Evolutionary conservation across 805 yeast species (phyloP), one percentile per base, ranked within the genome.

Genomic region (Saturnispora sekii): DNA sequence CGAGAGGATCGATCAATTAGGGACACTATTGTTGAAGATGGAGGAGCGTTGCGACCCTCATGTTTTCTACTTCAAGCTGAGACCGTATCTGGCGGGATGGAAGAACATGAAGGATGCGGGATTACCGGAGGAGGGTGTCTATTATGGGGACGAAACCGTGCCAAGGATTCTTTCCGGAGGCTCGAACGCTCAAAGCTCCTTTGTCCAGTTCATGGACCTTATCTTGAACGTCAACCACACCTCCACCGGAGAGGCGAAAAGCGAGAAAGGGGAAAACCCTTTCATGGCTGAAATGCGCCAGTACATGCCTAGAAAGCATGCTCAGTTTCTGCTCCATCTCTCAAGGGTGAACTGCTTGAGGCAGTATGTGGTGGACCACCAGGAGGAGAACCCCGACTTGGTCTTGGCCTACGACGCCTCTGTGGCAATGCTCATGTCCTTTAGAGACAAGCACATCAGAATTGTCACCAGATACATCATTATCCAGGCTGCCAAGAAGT

Each of bases 41-140:
- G 88, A 84, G 57, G 95, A 89, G 53, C 83, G 83, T 83, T 86
- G 96, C 62, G 96, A 88, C 58, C 97, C 97, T 3, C 94, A 87
- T 59, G 80, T 84, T 4, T 89, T 90, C 60, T 89, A 85, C 63
- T 84, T 74, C 67, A 74, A 90, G 48, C 73, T 89, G 38, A 73
- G 97, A 57, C 97, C 97, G 1, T 89, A 75, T 55, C 67, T 90
- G 51, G 96, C 96, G 1, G 97, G 97, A 2, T 90, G 96, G 94
- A 80, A 79, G 58, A 85, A 85, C 57, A 89, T 90, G 96, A 77
- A 75, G 21, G 86, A 77, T 45, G 88, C 81, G 2, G 97, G 97
- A 0, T 69, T 89, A 47, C 68, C 69, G 40, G 38, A 32, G 15
- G 63, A 79, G 47, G 97, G 97, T 1, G 81, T 89, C 1, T 66